phyloP scores from a whole-genome alignment of 257 asterid genomes.

The Handroanthus guayacan region DNA sequence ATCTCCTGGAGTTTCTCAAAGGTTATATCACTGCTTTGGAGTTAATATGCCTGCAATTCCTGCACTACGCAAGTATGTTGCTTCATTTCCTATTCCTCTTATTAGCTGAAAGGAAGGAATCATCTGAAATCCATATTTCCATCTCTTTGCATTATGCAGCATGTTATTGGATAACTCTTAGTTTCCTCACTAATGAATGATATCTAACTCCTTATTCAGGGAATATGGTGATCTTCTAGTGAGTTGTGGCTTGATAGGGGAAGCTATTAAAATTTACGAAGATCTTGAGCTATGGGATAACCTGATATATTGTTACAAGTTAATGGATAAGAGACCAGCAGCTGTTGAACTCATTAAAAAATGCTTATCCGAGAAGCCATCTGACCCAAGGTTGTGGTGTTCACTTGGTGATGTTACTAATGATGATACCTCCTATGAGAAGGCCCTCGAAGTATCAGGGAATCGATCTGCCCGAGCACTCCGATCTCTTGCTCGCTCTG shows the following conservation, averaged over 20 bases:
- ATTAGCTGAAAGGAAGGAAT: constrained; percentile 15
- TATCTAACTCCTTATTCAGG: constrained; percentile 49
- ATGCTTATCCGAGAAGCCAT: constrained; percentile 68
- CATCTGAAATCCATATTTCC: constrained; percentile 1
- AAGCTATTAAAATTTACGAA: constrained; percentile 83
- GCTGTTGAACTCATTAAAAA: constrained; percentile 83
- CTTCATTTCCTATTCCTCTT: constrained; percentile 15
- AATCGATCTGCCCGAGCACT: constrained; percentile 83
- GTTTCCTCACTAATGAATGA: constrained; percentile 10
- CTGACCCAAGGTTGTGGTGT: constrained; percentile 90
- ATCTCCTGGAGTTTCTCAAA: constrained; percentile 66
- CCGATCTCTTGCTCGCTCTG: constrained; percentile 92
- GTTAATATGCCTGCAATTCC: constrained; percentile 76
- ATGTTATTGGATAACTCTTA: constrained; percentile 2
- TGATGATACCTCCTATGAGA: constrained; percentile 72
- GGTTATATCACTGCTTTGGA: constrained; percentile 74
- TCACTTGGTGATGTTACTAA: constrained; percentile 92
- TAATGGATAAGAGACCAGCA: constrained; percentile 91
- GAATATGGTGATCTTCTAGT: constrained; percentile 89
- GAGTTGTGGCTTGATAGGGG: constrained; percentile 89
- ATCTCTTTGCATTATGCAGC: constrained; percentile 25
- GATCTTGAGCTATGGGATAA: constrained; percentile 99
- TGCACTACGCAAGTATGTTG: constrained; percentile 73
- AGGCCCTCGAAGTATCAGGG: constrained; percentile 89
- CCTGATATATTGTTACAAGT: constrained; percentile 77